Percentiles rank a stretch among this genome's conserved stretches.
These are phyloP conservation scores for Neurospora discreta DNA, from an alignment of 495 filamentous ascomycete genomes.

Conservation along the genomic window DNA sequence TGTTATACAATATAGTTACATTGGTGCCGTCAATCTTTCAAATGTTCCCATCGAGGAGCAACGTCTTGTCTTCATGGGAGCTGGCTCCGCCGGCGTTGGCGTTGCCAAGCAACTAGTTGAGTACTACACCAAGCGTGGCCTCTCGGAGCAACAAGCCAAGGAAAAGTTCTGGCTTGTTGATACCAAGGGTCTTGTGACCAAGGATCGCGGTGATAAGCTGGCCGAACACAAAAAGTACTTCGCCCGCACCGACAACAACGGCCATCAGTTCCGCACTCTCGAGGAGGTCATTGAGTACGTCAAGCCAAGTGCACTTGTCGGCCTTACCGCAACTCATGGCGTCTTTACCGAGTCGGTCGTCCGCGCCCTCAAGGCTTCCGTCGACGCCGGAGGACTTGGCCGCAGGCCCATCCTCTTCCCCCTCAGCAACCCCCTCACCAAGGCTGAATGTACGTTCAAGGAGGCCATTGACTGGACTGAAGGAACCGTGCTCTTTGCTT, in stretches of 20 bases:
- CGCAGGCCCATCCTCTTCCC: conserved; percentile 83
- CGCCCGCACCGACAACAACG: conserved; percentile 82
- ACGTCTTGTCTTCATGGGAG: conserved; percentile 90
- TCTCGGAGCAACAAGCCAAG: conserved; percentile 83
- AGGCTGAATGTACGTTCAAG: conserved; percentile 96
- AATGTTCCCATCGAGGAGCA: conserved; percentile 81
- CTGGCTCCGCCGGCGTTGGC: conserved; percentile 89
- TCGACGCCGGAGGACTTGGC: conserved; percentile 60
- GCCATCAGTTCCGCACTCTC: conserved; percentile 78
- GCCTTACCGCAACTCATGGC: conserved; percentile 86
- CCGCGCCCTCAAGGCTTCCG: conserved; percentile 58
- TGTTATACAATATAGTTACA: conserved; percentile 42
- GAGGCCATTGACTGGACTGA: conserved; percentile 81
- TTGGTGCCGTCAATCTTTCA: conserved; percentile 85
- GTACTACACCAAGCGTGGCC: conserved; percentile 85
- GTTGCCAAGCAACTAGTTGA: conserved; percentile 95
- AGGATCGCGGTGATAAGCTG: conserved; percentile 85
- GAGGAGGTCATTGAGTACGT: conserved; percentile 90
- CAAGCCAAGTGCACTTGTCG: conserved; percentile 87
- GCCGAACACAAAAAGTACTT: conserved; percentile 99
- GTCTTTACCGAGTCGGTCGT: conserved; percentile 87
- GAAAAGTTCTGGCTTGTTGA: conserved; percentile 96
- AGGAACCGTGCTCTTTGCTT: conserved; percentile 84
- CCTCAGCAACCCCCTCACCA: conserved; percentile 84
- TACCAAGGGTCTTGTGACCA: conserved; percentile 88